These are phyloP conservation scores for Pseudogymnoascus sp. DNA, from an alignment of 2,329 filamentous ascomycete genomes.

Conservation along the genomic window DNA sequence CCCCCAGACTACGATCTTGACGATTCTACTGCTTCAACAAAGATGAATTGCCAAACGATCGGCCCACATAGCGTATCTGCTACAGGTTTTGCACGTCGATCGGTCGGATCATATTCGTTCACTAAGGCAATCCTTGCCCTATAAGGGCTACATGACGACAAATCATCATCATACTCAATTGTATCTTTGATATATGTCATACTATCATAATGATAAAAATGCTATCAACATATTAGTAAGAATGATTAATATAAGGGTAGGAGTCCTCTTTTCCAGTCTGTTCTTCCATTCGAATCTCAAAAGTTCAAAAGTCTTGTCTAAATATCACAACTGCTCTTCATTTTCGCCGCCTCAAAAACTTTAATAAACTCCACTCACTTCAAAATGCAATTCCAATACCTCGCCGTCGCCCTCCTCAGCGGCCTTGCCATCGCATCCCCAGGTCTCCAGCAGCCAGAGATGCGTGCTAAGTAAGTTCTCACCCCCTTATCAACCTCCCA, in stretches of 20 bases:
- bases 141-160: background rate
- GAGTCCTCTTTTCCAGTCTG: background rate
- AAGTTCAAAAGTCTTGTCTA: background rate
- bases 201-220: background rate
- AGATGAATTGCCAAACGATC: background rate
- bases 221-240: background rate
- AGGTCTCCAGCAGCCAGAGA: background rate
- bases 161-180: background rate
- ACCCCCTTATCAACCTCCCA: background rate
- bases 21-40: background rate
- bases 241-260: slow-evolving; percentile 6
- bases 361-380: background rate
- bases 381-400: slow-evolving; percentile 3
- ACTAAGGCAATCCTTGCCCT: background rate
- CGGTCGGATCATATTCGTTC: background rate
- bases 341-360: background rate
- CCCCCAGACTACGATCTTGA: background rate
- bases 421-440: background rate
- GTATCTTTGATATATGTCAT: background rate
- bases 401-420: background rate
- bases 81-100: background rate
- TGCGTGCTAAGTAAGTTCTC: background rate
- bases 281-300: background rate
- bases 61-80: background rate
- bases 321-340: background rate